Evolutionary conservation across 345 rosid species (phyloP), one percentile per base, ranked within the genome.

Genomic region (Linum usitatissimum): DNA sequence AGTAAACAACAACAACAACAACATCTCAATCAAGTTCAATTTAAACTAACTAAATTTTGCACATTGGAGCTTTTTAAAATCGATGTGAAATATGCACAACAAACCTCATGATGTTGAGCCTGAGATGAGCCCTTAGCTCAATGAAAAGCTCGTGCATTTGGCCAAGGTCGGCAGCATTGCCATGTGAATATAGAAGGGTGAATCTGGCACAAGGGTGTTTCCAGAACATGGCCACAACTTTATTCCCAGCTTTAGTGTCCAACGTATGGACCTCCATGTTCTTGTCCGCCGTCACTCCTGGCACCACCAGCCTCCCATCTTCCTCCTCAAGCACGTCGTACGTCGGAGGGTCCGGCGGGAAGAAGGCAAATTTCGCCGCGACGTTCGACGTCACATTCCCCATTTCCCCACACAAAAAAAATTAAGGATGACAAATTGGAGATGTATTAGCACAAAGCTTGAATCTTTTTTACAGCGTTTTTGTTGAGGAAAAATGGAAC

Each of bases 151-250:
- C 96, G 31, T 79, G 83, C 96, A 93, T 93, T 71, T 90, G 97
- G 18, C 99, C 99, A 64, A 93, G 84, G 68, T 92, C 98, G 55
- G 97, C 98, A 28, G 98, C 97, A 73, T 92, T 92, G 62, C 98
- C 98, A 68, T 92, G 98, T 1, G 98, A 92, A 68, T 92, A 92
- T 70, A 92, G 79, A 53, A 92, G 68, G 63, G 99, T 93, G 69
- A 90, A 93, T 62, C 87, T 76, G 6, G 97, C 90, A 76, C 80
- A 78, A 55, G 99, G 99, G 80, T 93, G 97, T 71, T 76, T 90
- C 99, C 97, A 93, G 63, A 86, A 90, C 68, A 84, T 86, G 65
- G 97, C 97, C 0, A 87, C 97, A 55, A 93, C 73, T 75, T 84
- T 84, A 62, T 86, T 90, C 15, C 92, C 92, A 12, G 74, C 75